Conservation (phyloP, 2,329 filamentous ascomycete genomes). For the Sclerotinia nivalis region DNA sequence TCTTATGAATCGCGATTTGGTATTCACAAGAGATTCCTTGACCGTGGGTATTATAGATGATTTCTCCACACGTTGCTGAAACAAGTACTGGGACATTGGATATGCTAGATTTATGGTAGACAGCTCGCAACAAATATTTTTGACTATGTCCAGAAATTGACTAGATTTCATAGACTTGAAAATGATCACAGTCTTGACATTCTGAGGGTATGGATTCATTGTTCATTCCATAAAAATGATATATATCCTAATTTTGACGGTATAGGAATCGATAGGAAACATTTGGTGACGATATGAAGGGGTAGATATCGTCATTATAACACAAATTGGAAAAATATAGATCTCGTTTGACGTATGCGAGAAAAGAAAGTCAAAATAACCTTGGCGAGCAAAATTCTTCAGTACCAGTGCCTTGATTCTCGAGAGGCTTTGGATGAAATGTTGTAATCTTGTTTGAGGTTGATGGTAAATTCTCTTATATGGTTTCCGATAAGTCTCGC, state of each 20-base stretch:
- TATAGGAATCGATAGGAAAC: background rate
- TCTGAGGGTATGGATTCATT: background rate
- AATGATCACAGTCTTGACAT: background rate
- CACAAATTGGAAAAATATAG: background rate
- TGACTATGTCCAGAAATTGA: background rate
- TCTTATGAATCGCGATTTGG: background rate
- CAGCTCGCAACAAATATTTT: background rate
- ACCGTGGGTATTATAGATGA: background rate
- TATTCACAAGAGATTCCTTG: background rate
- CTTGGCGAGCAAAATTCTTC: background rate
- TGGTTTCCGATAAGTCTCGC: background rate
- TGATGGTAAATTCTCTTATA: background rate
- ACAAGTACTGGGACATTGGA: background rate
- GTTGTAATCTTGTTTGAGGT: background rate
- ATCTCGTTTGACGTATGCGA: background rate
- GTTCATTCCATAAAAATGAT: background rate
- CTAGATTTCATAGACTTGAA: background rate
- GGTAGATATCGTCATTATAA: background rate
- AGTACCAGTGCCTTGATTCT: background rate
- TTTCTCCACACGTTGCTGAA: background rate
- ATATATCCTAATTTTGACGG: background rate
- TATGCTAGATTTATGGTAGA: background rate
- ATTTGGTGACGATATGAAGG: background rate
- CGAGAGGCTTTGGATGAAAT: background rate
- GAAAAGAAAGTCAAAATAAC: background rate